phyloP scores from a whole-genome alignment of 2,329 filamentous ascomycete genomes.

The Aspergillus texensis region DNA sequence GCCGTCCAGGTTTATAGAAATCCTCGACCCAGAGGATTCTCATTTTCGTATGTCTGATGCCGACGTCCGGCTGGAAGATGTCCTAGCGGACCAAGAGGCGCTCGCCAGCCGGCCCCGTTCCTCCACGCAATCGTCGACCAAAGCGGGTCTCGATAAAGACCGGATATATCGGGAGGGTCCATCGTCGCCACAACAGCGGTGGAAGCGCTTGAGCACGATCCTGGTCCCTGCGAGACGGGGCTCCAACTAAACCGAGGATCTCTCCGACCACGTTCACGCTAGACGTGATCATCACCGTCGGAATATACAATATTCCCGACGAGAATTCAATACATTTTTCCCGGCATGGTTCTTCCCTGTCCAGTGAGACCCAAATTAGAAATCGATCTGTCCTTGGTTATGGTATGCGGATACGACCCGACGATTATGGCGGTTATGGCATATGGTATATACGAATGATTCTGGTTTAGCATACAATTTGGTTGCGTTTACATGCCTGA shows the following conservation, averaged over 20 bases:
- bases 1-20: slow-evolving; percentile 48
- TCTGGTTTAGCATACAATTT: not conserved
- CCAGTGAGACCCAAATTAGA: not conserved
- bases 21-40: slow-evolving; percentile 42
- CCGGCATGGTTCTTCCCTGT: not conserved
- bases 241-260: not conserved
- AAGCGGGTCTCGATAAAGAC: slow-evolving; percentile 34
- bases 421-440: not conserved
- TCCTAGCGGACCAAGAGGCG: slow-evolving; percentile 45
- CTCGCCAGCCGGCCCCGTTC: slow-evolving; percentile 38
- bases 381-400: not conserved
- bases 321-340: not conserved
- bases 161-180: slow-evolving; percentile 24
- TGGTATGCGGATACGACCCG: not conserved
- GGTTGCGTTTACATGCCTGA: not conserved
- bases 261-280: not conserved
- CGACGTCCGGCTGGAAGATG: slow-evolving; percentile 48
- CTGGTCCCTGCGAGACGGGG: slow-evolving; percentile 30
- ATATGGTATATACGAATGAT: not conserved
- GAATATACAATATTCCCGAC: not conserved
- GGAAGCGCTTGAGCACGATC: slow-evolving; percentile 39
- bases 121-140: slow-evolving; percentile 39
- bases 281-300: not conserved
- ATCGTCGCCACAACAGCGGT: slow-evolving; percentile 32
- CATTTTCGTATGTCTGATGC: slow-evolving; percentile 39